Evolutionary conservation across 805 yeast species (phyloP).

Genomic region (Schwanniomyces sp.): DNA sequence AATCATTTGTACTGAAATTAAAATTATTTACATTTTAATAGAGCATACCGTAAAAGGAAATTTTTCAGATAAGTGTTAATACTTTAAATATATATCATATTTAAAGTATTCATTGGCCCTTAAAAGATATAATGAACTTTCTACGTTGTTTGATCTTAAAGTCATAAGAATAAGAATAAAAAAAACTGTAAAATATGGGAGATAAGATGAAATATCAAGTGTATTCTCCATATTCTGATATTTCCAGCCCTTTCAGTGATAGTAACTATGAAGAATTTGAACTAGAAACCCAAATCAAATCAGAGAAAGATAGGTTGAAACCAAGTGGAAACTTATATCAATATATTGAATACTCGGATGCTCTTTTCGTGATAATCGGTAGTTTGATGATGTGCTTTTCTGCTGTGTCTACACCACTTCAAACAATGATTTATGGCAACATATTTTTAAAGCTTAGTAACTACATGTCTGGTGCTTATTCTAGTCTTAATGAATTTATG

Average conservation of each 20-base stretch:
- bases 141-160: too few relatives aligned
- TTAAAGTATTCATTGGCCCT: too few relatives aligned
- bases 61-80: background rate
- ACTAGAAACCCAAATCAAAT: background rate
- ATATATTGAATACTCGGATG: slow-evolving; percentile 15
- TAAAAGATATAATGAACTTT: too few relatives aligned
- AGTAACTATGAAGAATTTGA: background rate
- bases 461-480: slow-evolving; percentile 30
- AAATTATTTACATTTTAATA: background rate
- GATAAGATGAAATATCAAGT: background rate
- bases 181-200: background rate
- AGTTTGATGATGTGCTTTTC: slow-evolving; percentile 42
- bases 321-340: slow-evolving; percentile 11
- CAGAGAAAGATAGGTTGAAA: background rate
- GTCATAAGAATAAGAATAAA: background rate
- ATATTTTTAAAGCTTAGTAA: slow-evolving; percentile 44
- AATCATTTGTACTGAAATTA: background rate
- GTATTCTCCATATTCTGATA: background rate
- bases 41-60: background rate
- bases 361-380: slow-evolving; percentile 19
- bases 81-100: too few relatives aligned
- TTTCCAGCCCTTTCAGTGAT: slow-evolving; percentile 4
- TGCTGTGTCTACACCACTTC: slow-evolving; percentile 60
- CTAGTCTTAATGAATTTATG: slow-evolving; percentile 21
- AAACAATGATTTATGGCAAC: slow-evolving; percentile 65